Base-by-base conservation (phyloP, 129 eudicot species). In the Logfia minima region DNA sequence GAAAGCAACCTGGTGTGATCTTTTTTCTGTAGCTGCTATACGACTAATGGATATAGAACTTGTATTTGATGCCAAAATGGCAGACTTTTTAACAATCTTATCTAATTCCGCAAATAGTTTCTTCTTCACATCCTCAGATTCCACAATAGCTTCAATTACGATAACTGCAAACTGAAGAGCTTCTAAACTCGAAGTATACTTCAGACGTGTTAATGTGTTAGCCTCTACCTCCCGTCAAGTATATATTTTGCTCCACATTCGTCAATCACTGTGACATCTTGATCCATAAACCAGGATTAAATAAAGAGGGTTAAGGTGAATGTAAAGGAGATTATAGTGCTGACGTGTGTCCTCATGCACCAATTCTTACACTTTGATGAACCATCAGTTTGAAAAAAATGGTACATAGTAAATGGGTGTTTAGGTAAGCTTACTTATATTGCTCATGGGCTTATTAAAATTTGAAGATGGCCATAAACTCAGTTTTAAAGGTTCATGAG, bases 51-150 rank as follows among this genome's bases (percentile, higher is more conserved):
- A 90, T 31, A 90, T 93, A 22, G 98, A 93, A 71, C 98, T 93
- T 10, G 98, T 93, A 80, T 90, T 93, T 4, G 98, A 93, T 62
- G 98, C 97, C 84, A 93, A 88, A 82, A 93, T 90, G 45, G 97
- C 89, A 39, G 97, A 85, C 59, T 35, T n/a, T 80, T 93, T 88
- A 2, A 81, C 79, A 22, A 85, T 84, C 52, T 81, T 86, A 72
- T 90, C 98, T 24, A 93, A 62, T 48, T 87, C 74, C 75, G 51
- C 66, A 72, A 93, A 90, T 53, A 90, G 79, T 51, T 86, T 90
- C 83, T 88, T 93, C 88, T 93, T 93, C 71, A 80, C 96, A 62
- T 84, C 97, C 83, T 93, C 98, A 17, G 90, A 85, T 81, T 93
- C 98, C 60, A 92, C 90, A 70, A 93, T 88, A 22, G 98, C 98